phyloP scores from a whole-genome alignment of 2,329 filamentous ascomycete species.

The Escovopsis weberi region DNA sequence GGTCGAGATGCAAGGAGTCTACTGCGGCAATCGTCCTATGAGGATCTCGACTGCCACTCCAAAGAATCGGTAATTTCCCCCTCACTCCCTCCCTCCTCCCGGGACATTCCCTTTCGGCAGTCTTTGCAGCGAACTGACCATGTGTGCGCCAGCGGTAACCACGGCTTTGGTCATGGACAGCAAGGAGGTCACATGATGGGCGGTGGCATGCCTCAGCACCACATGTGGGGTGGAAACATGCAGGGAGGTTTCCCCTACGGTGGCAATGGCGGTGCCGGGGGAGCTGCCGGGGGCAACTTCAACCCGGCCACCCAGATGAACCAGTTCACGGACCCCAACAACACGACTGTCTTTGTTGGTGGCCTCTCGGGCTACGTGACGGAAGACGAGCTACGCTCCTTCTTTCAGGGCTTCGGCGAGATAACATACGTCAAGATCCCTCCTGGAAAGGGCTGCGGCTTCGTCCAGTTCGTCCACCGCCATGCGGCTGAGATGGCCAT shows the following conservation, averaged over 20 bases:
- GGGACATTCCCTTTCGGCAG: not conserved
- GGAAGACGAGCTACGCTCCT: conserved; percentile 97
- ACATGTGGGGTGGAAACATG: conserved; percentile 21
- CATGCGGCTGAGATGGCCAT: conserved; percentile 99
- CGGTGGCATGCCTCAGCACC: conserved; percentile 28
- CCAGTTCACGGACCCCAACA: conserved; percentile 99
- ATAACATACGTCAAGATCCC: conserved; percentile 99
- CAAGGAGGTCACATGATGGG: conserved; percentile 31
- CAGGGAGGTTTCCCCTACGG: conserved; percentile 11
- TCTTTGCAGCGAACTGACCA: not conserved
- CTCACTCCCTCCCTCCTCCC: not conserved
- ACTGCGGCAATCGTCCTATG: conserved; percentile 98
- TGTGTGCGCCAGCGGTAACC: conserved; percentile 18
- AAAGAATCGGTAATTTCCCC: conserved; percentile 56
- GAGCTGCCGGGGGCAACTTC: conserved; percentile 28
- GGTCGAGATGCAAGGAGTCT: conserved; percentile 97
- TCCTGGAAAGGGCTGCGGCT: conserved; percentile 95
- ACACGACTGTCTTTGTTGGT: conserved; percentile 97
- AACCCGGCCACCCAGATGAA: conserved; percentile 60
- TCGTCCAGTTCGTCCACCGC: conserved; percentile 97
- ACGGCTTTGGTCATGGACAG: conserved; percentile 28
- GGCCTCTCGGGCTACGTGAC: conserved; percentile 96
- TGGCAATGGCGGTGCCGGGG: conserved; percentile 9
- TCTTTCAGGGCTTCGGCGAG: conserved; percentile 99
- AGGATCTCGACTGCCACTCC: conserved; percentile 94